Evolutionary conservation across 2,329 filamentous ascomycete genomes (phyloP).

Genomic region (Sclerotinia glacialis): DNA sequence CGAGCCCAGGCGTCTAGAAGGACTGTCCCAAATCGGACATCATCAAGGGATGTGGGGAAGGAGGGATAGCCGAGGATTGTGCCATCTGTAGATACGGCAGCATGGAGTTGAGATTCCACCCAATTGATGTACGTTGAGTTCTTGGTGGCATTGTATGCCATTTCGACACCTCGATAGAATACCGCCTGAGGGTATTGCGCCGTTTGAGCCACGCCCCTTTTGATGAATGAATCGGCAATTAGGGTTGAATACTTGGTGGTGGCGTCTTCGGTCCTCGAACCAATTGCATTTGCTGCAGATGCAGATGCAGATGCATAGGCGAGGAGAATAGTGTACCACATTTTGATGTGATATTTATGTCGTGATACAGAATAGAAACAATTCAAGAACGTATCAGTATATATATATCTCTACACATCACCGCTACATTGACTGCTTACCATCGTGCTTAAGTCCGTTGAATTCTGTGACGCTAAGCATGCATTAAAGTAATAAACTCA

Average conservation of each 20-base stretch:
- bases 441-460: not conserved
- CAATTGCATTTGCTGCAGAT: not conserved
- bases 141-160: slow-evolving; percentile 44
- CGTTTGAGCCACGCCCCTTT: slow-evolving; percentile 10
- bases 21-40: slow-evolving; percentile 49
- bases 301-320: slow-evolving; percentile 7
- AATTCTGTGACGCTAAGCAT: no score
- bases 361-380: not conserved
- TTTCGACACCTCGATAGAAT: slow-evolving; percentile 21
- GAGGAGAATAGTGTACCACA: slow-evolving; percentile 4
- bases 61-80: slow-evolving; percentile 48
- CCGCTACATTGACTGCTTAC: not conserved
- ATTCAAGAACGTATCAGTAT: not conserved
- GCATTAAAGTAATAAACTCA: no score
- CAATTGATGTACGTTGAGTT: slow-evolving; percentile 47
- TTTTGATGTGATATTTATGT: not conserved
- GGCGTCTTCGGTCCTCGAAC: slow-evolving; percentile 1
- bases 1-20: slow-evolving; percentile 21
- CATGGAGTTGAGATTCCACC: slow-evolving; percentile 48
- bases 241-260: slow-evolving; percentile 13
- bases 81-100: slow-evolving; percentile 48
- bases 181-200: slow-evolving; percentile 17
- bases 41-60: slow-evolving; percentile 50
- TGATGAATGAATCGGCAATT: slow-evolving; percentile 17
- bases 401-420: not conserved